phyloP scores from a whole-genome alignment of 805 yeast species.

The Wickerhamiella sergipiensis region DNA sequence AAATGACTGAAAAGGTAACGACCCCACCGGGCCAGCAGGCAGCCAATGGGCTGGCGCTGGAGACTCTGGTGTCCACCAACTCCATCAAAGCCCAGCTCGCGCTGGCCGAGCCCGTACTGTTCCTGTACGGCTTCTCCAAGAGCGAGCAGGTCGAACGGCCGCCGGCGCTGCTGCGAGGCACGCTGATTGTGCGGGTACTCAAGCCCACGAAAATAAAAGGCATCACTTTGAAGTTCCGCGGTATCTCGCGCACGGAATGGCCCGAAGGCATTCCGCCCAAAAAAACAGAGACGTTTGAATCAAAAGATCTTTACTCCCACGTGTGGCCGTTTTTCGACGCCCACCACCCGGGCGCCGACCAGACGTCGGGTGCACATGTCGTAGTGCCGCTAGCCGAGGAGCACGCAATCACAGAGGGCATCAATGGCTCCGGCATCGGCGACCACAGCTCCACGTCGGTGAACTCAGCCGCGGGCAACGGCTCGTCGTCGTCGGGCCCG shows the following conservation, averaged over 20 bases:
- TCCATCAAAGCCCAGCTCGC: slow-evolving; percentile 15
- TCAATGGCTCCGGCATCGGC: not conserved
- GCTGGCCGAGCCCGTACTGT: slow-evolving; percentile 68
- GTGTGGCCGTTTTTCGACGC: slow-evolving; percentile 78
- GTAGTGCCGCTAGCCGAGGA: slow-evolving; percentile 18
- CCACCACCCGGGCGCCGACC: slow-evolving; percentile 23
- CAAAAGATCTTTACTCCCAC: slow-evolving; percentile 55
- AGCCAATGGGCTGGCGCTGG: not conserved
- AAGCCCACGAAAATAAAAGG: slow-evolving; percentile 62
- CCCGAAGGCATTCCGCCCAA: slow-evolving; percentile 97
- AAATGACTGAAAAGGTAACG: not conserved
- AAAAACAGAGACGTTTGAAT: slow-evolving; percentile 50
- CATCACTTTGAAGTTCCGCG: slow-evolving; percentile 48
- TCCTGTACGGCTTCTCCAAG: slow-evolving; percentile 67
- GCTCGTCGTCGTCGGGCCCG: too few species aligned
- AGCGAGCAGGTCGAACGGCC: slow-evolving; percentile 51
- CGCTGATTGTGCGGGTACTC: slow-evolving; percentile 50
- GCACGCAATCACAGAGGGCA: not conserved
- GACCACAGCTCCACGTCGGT: not conserved
- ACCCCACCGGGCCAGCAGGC: not conserved
- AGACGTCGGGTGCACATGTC: slow-evolving; percentile 33
- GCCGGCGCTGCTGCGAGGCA: slow-evolving; percentile 73
- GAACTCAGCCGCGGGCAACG: not conserved
- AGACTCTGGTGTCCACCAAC: slow-evolving; percentile 10
- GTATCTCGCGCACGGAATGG: slow-evolving; percentile 77